Base-by-base conservation (phyloP, 371 early-diverging fungal species). In the Lichtheimia corymbifera region DNA sequence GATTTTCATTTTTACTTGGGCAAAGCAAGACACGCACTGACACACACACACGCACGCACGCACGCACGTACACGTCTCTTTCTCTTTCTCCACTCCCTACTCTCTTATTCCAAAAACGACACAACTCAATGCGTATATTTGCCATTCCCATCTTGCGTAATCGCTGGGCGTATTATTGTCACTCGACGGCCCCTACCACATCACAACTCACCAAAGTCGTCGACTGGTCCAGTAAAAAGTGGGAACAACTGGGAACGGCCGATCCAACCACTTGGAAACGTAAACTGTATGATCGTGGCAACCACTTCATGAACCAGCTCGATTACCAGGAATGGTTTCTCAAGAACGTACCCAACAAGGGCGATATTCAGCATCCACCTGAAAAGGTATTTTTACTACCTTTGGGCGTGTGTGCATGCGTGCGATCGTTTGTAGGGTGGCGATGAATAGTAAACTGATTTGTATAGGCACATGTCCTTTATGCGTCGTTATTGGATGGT, bases 311-410 rank as follows among this genome's bases (percentile, higher is more conserved):
- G 77, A 90, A 92, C 70, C 83, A 79, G 59, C 71, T 90, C 42
- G 88, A 89, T 65, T 85, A 90, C 62, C 84, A 85, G 49, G 93
- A 93, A 70, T 89, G 84, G 68, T 92, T 92, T 66, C 73, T 93
- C 58, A 93, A 91, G 64, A 84, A 80, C 41, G 77, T 93, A 2
- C 92, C 92, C 4, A 62, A 70, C 13, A 79, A 79, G 45, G 80
- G 80, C 57, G 84, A 84, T 42, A 47, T 73, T 4, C 61, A 70
- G 28, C 14, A 68, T 53, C 67, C 70, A 27, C 55, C 72, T 14
- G 74, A 74, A 45, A 72, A 67, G 73, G 84, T 85, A 75, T 56
- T 57, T 27, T 58, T 27, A 22, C 2, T 56, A 53, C 17, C 44
- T 30, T 15, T 3, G 25, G 25, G 9, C 28, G 13, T 12, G n/a